Base-by-base conservation (phyloP, 495 filamentous ascomycete species). In the Lophiotrema nucula region DNA sequence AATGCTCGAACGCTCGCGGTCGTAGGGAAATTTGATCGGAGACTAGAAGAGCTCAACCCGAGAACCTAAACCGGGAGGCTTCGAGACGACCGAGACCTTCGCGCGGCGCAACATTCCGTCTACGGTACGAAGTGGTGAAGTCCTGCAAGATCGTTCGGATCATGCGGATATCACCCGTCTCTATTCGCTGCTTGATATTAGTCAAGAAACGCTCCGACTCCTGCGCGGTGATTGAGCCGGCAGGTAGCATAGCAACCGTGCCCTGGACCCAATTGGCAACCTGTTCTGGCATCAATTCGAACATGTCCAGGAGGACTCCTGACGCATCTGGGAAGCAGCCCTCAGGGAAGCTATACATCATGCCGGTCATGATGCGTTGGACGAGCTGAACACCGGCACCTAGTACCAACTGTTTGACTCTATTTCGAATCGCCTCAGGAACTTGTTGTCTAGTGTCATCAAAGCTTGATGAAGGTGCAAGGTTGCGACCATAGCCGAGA, bases 301-400 rank as follows among this genome's bases (percentile, higher is more conserved):
- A 95, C 60, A 97, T 76, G 1, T 82, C 85, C 65, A 99, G 83
- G 57, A 97, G 73, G n/a, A 96, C 88, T 11, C 91, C 89, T 22
- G 88, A 93, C 4, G 90, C 91, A 72, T 97, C 95, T 0, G 92
- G 82, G 71, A 97, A 91, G 73, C 91, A 97, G 69, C 96, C 95
- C 41, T 84, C 81, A 0, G 93, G 93, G 77, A 97, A 99, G 0
- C 84, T 90, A 69, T 96, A 97, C 92, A 99, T 97, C 91, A 99
- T 92, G 59, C 93, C 93, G 3, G 90, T 91, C 67, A 97, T 74
- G 35, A 95, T 82, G 38, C 89, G 88, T 69, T 95, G 90, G 19
- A 89, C 80, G 28, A 99, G 77, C 22, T 81, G 70, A 69, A 91
- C 87, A 45, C 95, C 93, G 46, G 92, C 83, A 0, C 78, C 75